A percentile compares a stretch with the other conserved stretches of the same genome.
These are phyloP conservation scores for Aspergillus egyptiacus DNA, from an alignment of 495 filamentous ascomycete genomes.

Conservation along the genomic window DNA sequence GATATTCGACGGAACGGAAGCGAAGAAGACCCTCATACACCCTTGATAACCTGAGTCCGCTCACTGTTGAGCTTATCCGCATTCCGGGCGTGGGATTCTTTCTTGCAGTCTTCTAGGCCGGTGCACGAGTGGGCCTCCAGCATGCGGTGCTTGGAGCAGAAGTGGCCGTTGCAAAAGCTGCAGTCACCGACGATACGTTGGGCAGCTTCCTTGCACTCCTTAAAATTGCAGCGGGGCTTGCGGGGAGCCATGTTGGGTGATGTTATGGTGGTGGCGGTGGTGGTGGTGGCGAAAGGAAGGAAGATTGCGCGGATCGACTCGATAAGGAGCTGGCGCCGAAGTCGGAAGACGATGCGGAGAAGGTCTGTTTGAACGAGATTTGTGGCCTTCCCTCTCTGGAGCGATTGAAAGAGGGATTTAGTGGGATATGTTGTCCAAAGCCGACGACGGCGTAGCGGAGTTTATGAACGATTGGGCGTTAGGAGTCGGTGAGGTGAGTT, in stretches of 20 bases:
- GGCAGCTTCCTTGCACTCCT: slow-evolving; percentile 77
- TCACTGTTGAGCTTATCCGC: slow-evolving; percentile 86
- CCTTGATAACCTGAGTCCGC: slow-evolving; percentile 67
- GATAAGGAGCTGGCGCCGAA: slow-evolving; percentile 27
- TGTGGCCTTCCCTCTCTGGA: too few species aligned
- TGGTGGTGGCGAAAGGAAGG: slow-evolving; percentile 12
- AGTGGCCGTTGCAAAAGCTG: slow-evolving; percentile 87
- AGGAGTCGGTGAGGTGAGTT: slow-evolving; percentile 33
- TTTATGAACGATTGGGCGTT: background rate
- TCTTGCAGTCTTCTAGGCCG: slow-evolving; percentile 96
- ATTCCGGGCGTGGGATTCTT: slow-evolving; percentile 87
- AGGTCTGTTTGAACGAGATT: too few species aligned
- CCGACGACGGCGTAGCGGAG: background rate
- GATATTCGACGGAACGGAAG: slow-evolving; percentile 3
- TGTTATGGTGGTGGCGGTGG: too few species aligned
- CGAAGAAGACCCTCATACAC: slow-evolving; percentile 40
- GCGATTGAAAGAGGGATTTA: too few species aligned
- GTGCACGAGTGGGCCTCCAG: slow-evolving; percentile 89
- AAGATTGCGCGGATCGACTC: slow-evolving; percentile 5
- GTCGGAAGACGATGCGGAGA: slow-evolving; percentile 1
- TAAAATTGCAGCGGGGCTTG: slow-evolving; percentile 82
- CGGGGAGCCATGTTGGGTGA: slow-evolving; percentile 56
- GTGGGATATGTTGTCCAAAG: background rate
- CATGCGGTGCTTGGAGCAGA: slow-evolving; percentile 88
- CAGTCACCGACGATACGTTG: slow-evolving; percentile 95